Base-by-base conservation (phyloP, 768 basidiomycete genomes). In the Podaxis rugospora region DNA sequence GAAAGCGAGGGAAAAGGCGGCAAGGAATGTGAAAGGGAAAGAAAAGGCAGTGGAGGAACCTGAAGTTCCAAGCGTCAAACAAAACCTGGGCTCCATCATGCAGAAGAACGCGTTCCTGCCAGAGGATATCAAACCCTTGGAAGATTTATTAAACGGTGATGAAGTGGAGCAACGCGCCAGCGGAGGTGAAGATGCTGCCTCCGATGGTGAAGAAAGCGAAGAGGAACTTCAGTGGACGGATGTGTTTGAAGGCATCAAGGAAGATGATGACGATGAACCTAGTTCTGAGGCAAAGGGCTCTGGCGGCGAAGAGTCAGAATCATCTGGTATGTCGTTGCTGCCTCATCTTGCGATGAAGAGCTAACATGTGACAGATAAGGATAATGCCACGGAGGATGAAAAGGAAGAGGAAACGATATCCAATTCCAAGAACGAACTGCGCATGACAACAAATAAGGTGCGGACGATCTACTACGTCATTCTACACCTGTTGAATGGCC, bases 361-460 rank as follows among this genome's bases (percentile, higher is more conserved):
- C 6, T 28, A 23, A 25, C 25, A 13, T 16, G 28, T 39, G 37
- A 23, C 52, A 39, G 36, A 23, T 37, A 10, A 28, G 46, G 46
- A 49, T 62, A 59, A 51, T 28, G 59, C 61, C 35, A 61, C 56
- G 63, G 69, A 70, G 27, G 64, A 61, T 25, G 66, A 72, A 1
- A 76, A 78, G 13, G 73, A 73, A 25, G 80, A 75, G 46, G 69
- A 71, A 13, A 67, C 44, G 21, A 50, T 59, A 25, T 50, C 57
- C 3, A 62, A 66, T 6, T 66, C 67, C 32, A 57, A 69, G 14
- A 93, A 92, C 72, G 89, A 83, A 65, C 71, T 82, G 27, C 90
- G 96, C 16, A 91, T 96, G 92, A 96, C 84, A 67, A 98, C 97
- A 1, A 93, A 87, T 80, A 99, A 99, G 79, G 91, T 88, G 70